These are phyloP conservation scores for Alternaria tenuissima DNA, from an alignment of 2,329 filamentous ascomycete species.

Conservation along the genomic window DNA sequence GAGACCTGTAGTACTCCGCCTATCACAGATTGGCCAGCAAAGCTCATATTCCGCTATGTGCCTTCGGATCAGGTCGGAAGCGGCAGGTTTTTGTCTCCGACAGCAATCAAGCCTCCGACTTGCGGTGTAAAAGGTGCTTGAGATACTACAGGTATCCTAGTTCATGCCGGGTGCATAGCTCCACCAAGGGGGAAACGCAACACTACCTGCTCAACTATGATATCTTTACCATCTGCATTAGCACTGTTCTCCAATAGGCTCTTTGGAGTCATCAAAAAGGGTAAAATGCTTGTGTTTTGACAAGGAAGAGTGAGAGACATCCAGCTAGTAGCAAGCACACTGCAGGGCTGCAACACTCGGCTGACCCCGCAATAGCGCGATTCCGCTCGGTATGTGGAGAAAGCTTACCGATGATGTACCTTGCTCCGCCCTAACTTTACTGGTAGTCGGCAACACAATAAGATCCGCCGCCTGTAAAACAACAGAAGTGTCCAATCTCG, in stretches of 20 bases:
- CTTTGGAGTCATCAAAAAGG: not conserved
- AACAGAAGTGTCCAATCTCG: not conserved
- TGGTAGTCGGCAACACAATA: constrained; percentile 1
- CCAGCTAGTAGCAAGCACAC: not conserved
- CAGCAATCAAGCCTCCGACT: not conserved
- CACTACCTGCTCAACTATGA: not conserved
- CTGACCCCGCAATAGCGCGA: not conserved
- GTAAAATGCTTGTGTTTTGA: not conserved
- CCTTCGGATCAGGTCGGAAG: not conserved
- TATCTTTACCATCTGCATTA: not conserved
- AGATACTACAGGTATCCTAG: not conserved
- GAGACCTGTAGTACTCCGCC: not conserved
- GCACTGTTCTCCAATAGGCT: not conserved
- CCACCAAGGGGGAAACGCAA: not conserved
- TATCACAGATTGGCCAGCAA: not conserved
- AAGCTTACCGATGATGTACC: not conserved
- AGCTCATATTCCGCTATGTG: not conserved
- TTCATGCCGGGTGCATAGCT: not conserved
- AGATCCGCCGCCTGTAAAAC: not conserved
- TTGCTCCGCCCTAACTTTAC: not conserved
- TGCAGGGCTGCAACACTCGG: not conserved
- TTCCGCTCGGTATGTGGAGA: not conserved
- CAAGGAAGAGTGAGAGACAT: not conserved
- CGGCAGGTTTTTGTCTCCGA: not conserved
- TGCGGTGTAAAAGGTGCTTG: not conserved